A percentile compares a stretch with the other conserved stretches of the same genome.
Conservation (phyloP, 2,329 filamentous ascomycete genomes). For the Trichophyton mentagrophytes region DNA sequence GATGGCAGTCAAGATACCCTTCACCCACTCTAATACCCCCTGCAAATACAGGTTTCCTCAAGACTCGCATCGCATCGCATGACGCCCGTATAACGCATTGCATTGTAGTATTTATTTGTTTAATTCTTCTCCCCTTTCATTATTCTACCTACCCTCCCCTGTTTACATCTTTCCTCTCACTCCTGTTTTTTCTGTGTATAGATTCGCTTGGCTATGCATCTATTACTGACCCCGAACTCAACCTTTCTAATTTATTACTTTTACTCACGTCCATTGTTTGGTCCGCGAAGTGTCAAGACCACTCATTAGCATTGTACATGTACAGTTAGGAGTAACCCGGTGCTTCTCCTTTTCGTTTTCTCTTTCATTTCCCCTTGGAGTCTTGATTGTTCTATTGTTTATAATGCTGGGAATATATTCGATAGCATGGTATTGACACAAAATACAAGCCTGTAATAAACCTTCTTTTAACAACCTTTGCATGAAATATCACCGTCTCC, state of each 20-base stretch:
- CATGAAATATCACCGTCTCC: neutral
- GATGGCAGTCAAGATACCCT: neutral
- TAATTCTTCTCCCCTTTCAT: too few species aligned
- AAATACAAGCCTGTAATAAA: neutral
- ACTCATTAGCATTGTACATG: neutral
- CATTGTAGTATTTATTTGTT: neutral
- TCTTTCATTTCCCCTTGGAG: neutral
- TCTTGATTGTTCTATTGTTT: neutral
- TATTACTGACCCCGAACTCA: neutral
- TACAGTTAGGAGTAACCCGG: slow-evolving; percentile 1
- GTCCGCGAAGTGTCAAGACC: neutral
- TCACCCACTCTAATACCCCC: neutral
- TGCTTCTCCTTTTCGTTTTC: neutral
- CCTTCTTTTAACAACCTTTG: too few species aligned
- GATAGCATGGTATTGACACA: neutral
- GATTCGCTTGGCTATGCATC: neutral
- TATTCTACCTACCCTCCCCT: too few species aligned
- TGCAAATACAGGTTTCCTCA: neutral
- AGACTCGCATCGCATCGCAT: neutral
- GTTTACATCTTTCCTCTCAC: neutral
- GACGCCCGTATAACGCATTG: slow-evolving; percentile 1
- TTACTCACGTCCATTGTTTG: neutral
- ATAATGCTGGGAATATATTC: neutral
- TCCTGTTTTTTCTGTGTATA: neutral
- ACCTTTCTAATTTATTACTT: neutral